Conservation (phyloP, 495 filamentous ascomycete genomes). For the Clohesyomyces aquaticus region DNA sequence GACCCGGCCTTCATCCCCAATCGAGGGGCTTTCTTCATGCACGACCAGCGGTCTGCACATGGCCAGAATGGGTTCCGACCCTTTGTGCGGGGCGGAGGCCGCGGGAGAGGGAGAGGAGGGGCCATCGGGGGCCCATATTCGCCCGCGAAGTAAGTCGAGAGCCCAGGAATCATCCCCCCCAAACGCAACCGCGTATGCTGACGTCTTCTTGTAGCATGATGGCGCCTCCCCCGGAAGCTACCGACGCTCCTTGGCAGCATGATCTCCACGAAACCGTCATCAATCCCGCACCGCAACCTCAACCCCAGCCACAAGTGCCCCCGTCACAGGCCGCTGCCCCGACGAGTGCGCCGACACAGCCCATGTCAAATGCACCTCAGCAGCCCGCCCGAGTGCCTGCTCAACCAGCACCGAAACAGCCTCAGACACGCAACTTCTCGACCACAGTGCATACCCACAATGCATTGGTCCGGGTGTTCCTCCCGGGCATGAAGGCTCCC, state of each 20-base stretch:
- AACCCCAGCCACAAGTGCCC: slow-evolving; percentile 11
- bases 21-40: slow-evolving; percentile 93
- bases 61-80: slow-evolving; percentile 76
- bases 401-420: slow-evolving; percentile 10
- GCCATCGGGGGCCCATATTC: slow-evolving; percentile 58
- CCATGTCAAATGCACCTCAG: neutral
- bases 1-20: slow-evolving; percentile 96
- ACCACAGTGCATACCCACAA: slow-evolving; percentile 72
- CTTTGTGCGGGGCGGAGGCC: slow-evolving; percentile 46
- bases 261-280: slow-evolving; percentile 83
- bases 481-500: slow-evolving; percentile 73
- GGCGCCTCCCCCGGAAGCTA: slow-evolving; percentile 56
- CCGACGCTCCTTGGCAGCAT: slow-evolving; percentile 83
- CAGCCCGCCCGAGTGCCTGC: slow-evolving; percentile 10
- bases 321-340: slow-evolving; percentile 37
- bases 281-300: slow-evolving; percentile 45
- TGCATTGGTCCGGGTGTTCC: slow-evolving; percentile 77
- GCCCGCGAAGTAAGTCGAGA: slow-evolving; percentile 66
- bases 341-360: slow-evolving; percentile 37
- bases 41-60: slow-evolving; percentile 83
- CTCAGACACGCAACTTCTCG: slow-evolving; percentile 61
- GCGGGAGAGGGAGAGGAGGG: slow-evolving; percentile 50
- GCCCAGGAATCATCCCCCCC: too few relatives aligned
- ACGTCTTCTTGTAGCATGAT: slow-evolving; percentile 45
- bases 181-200: slow-evolving; percentile 29